A percentile compares a stretch with the other conserved stretches of the same genome.
Conservation (phyloP, 768 basidiomycete species). For the Xerocomellus amylosporus region DNA sequence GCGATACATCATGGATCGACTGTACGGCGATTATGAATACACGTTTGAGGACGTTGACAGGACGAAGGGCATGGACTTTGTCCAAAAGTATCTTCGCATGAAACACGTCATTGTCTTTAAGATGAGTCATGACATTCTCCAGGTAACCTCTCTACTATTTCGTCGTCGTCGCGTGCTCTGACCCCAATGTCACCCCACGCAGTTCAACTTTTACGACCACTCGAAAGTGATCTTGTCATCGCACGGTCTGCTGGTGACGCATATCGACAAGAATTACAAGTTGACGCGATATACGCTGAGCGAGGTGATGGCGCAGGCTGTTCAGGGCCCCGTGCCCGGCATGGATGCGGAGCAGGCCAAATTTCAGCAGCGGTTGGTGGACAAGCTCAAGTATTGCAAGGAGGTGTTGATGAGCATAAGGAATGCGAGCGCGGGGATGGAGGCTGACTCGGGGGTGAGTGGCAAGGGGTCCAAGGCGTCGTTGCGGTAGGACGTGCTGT, state of each 20-base stretch:
- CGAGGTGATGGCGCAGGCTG: slow-evolving; percentile 61
- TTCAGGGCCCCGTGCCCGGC: slow-evolving; percentile 28
- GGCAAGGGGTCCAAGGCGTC: slow-evolving; percentile 22
- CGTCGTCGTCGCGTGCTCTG: background rate
- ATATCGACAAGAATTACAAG: slow-evolving; percentile 87
- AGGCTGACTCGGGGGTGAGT: slow-evolving; percentile 9
- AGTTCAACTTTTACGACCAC: slow-evolving; percentile 99
- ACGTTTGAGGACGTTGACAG: slow-evolving; percentile 67
- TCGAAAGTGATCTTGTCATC: slow-evolving; percentile 89
- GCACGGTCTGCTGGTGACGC: slow-evolving; percentile 73
- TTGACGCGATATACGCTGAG: slow-evolving; percentile 71
- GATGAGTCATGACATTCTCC: slow-evolving; percentile 92
- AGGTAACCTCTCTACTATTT: slow-evolving; percentile 51
- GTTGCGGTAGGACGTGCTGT: slow-evolving; percentile 1
- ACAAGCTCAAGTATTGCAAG: slow-evolving; percentile 76
- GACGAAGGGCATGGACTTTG: slow-evolving; percentile 88
- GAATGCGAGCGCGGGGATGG: slow-evolving; percentile 49
- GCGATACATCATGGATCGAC: slow-evolving; percentile 86
- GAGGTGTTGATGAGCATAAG: slow-evolving; percentile 76
- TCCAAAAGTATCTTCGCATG: slow-evolving; percentile 94
- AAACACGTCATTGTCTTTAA: slow-evolving; percentile 97
- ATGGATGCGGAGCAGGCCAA: slow-evolving; percentile 56
- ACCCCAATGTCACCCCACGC: background rate
- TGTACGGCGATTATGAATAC: slow-evolving; percentile 84
- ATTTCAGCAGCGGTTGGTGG: slow-evolving; percentile 61